phyloP scores from a whole-genome alignment of 345 rosid species.

The Acer campestre region DNA sequence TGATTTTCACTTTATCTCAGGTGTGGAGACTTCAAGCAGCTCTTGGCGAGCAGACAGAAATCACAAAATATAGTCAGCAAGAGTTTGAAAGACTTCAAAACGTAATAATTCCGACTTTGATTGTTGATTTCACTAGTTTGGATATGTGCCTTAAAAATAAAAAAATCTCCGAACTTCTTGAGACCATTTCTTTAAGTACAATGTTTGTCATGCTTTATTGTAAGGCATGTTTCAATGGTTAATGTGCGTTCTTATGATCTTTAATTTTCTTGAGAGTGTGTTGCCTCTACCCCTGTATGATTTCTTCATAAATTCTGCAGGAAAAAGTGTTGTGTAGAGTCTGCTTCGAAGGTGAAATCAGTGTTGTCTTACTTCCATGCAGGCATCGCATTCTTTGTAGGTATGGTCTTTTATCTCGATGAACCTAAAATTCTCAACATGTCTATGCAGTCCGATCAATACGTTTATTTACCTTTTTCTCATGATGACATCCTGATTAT shows the following conservation, averaged over 20 bases:
- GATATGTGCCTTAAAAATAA: constrained; percentile 4
- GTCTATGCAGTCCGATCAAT: neutral
- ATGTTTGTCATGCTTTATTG: neutral
- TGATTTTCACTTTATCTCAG: constrained; percentile 33
- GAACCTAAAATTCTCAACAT: neutral
- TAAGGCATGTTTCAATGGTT: neutral
- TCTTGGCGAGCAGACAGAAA: constrained; percentile 94
- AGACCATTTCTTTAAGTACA: neutral
- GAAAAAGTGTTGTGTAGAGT: constrained; percentile 93
- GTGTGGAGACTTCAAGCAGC: constrained; percentile 99
- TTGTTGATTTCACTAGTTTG: neutral
- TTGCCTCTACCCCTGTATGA: neutral
- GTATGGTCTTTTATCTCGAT: constrained; percentile 35
- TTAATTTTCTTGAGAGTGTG: neutral
- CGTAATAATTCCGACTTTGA: constrained; percentile 41
- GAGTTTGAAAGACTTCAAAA: constrained; percentile 94
- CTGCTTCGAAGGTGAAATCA: constrained; percentile 90
- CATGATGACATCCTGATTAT: constrained; percentile 10
- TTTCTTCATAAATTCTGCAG: constrained; percentile 40
- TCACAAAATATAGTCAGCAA: constrained; percentile 83
- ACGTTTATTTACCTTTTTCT: constrained; percentile 3
- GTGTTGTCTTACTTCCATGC: constrained; percentile 90
- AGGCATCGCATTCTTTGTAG: constrained; percentile 94
- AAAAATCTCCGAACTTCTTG: neutral
- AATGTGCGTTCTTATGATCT: neutral